These are phyloP conservation scores for Pyrenochaeta sp. DNA, from an alignment of 2,329 filamentous ascomycete genomes.

Conservation along the genomic window DNA sequence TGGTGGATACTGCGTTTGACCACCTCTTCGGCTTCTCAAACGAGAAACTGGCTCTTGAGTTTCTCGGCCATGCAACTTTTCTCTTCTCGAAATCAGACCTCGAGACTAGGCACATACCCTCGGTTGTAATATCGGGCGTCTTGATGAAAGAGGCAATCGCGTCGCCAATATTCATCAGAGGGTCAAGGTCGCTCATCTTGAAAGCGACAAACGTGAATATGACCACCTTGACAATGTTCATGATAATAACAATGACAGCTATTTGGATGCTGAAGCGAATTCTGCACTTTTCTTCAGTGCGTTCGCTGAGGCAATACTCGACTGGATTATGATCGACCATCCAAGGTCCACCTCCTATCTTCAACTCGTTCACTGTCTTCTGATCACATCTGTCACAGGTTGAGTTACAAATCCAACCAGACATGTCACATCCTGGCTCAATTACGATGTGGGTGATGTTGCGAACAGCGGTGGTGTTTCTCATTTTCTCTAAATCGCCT, in stretches of 20 bases:
- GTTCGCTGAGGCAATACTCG: constrained; percentile 22
- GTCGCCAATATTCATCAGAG: not conserved
- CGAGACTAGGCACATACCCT: not conserved
- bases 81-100: not conserved
- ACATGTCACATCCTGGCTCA: not conserved
- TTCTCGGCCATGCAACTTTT: not conserved
- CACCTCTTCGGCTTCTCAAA: not conserved
- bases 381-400: no score
- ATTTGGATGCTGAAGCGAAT: constrained; percentile 33
- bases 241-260: constrained; percentile 15
- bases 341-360: not conserved
- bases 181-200: not conserved
- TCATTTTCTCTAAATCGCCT: not conserved
- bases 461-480: no score
- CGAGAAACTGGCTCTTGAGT: no score
- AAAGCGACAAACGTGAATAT: not conserved
- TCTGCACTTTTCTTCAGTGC: constrained; percentile 25
- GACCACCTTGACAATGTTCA: not conserved
- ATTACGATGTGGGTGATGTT: not conserved
- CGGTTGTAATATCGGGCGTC: not conserved
- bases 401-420: no score
- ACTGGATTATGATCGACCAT: not conserved
- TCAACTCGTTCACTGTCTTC: no score
- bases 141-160: not conserved
- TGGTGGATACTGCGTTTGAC: not conserved